Evolutionary conservation across 2,329 filamentous ascomycete species (phyloP).

Genomic region (Neoascochyta sp.): DNA sequence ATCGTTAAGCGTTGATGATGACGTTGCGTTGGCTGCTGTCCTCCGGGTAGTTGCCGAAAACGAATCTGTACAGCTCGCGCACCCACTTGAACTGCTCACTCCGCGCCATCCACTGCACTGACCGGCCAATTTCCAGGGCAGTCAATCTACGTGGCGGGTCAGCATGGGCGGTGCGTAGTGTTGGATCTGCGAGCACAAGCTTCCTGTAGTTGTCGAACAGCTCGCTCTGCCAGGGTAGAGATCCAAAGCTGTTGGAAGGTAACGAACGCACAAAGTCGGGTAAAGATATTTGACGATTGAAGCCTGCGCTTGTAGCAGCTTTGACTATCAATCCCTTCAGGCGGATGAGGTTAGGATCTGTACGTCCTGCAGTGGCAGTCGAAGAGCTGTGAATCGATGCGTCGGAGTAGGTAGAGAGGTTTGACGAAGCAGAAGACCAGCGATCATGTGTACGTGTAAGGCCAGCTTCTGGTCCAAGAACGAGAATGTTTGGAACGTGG

Average conservation of each 20-base stretch:
- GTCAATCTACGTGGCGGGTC: conserved; percentile 60
- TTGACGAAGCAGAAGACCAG: conserved; percentile 75
- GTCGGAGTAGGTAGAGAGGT: conserved; percentile 75
- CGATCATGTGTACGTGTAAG: conserved; percentile 54
- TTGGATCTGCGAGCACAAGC: conserved; percentile 69
- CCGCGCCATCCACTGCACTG: conserved; percentile 70
- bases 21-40: conserved; percentile 68
- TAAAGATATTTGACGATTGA: conserved; percentile 61
- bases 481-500: conserved; percentile 80
- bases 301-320: conserved; percentile 81
- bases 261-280: conserved; percentile 74
- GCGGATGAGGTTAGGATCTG: conserved; percentile 73
- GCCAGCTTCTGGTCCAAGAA: conserved; percentile 67
- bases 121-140: conserved; percentile 74
- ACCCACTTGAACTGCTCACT: conserved; percentile 74
- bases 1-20: conserved; percentile 48
- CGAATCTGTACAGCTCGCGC: conserved; percentile 74
- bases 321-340: conserved; percentile 78
- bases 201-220: conserved; percentile 78
- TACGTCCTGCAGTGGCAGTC: conserved; percentile 63
- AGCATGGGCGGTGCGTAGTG: conserved; percentile 48
- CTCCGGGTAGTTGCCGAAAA: conserved; percentile 80
- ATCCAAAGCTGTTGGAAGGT: conserved; percentile 74
- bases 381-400: conserved; percentile 61
- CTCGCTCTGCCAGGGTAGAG: conserved; percentile 63